Evolutionary conservation across 805 yeast genomes (phyloP), one percentile per base, ranked within the genome.

Genomic region (Schwanniomyces polymorphus): DNA sequence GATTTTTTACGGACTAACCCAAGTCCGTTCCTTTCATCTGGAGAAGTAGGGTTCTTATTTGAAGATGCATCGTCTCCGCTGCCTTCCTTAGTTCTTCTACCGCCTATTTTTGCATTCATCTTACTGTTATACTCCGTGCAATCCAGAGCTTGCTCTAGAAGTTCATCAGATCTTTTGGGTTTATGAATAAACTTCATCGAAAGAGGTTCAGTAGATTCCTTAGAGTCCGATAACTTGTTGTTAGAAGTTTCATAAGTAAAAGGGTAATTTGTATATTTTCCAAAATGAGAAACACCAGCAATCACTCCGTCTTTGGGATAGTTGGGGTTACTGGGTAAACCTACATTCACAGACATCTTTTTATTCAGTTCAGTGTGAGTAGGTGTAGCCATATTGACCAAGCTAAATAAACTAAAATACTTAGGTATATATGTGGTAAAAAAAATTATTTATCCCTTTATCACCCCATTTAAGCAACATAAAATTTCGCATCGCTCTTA

Each of bases 1-100:
- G 90, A 81, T 64, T 91, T 91, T 64, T 91, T 91, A 42, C 95
- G 82, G 3, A 89, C 79, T 45, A 88, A 66, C 43, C 55, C 56
- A n/a, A 46, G 53, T 12, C 50, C 48, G 10, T 48, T 42, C 7
- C 28, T 33, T 11, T 35, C 33, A 6, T 40, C 38, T 17, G 38
- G 11, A 27, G 34, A 17, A 4, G n/a, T 7, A 28, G 9, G 17
- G 11, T 11, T 17, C 29, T 7, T 35, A 33, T 29, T 39, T 31
- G 16, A 12, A 9, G 9, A 25, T 14, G 21, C 27, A 18, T 27
- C 44, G 12, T 38, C 44, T 18, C 47, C 51, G 10, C n/a, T 23
- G 10, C n/a, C 12, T 9, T 8, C 10, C 1, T 23, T 16, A 14
- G 11, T 33, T 16, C 37, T 14, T 8, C n/a, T 28, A 28, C 42